phyloP scores from a whole-genome alignment of 148 eudicot genomes.

The Persicaria maculosa region DNA sequence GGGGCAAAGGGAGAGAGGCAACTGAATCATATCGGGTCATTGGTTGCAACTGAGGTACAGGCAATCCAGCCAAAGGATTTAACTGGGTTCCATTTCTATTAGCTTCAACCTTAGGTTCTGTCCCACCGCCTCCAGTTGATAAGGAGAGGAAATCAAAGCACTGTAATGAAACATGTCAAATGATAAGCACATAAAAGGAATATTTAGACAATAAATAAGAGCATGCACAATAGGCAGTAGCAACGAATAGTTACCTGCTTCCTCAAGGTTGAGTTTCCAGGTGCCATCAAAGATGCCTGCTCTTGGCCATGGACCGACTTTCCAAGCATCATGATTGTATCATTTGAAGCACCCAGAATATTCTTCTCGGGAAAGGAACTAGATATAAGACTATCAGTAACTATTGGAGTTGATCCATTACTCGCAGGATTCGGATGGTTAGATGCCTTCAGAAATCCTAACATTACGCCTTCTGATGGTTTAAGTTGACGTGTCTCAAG shows the following conservation, averaged over 20 bases:
- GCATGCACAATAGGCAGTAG: neutral
- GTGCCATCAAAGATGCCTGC: slow-evolving; percentile 19
- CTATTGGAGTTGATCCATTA: slow-evolving; percentile 16
- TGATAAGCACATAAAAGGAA: neutral
- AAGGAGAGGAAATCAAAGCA: slow-evolving; percentile 42
- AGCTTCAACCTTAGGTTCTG: slow-evolving; percentile 18
- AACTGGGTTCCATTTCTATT: slow-evolving; percentile 16
- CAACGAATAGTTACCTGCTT: slow-evolving; percentile 31
- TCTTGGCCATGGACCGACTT: slow-evolving; percentile 30
- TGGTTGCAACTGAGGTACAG: slow-evolving; percentile 25
- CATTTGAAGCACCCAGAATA: slow-evolving; percentile 24
- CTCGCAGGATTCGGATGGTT: slow-evolving; percentile 14
- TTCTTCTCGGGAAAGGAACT: slow-evolving; percentile 23
- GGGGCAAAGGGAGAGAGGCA: slow-evolving; percentile 23
- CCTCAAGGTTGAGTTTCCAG: slow-evolving; percentile 18
- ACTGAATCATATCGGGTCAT: slow-evolving; percentile 20
- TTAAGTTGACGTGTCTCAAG: slow-evolving; percentile 19
- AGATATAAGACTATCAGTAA: slow-evolving; percentile 14
- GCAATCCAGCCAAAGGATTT: slow-evolving; percentile 21
- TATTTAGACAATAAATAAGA: neutral
- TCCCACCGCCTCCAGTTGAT: slow-evolving; percentile 24
- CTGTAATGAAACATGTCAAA: slow-evolving; percentile 29
- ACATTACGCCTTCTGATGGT: slow-evolving; percentile 16
- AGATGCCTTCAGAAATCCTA: slow-evolving; percentile 13
- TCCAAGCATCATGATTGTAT: slow-evolving; percentile 19